A percentile compares a stretch with the other conserved stretches of the same genome.
phyloP scores from a whole-genome alignment of 345 rosid genomes.

The Psidium friedrichsthalianum region DNA sequence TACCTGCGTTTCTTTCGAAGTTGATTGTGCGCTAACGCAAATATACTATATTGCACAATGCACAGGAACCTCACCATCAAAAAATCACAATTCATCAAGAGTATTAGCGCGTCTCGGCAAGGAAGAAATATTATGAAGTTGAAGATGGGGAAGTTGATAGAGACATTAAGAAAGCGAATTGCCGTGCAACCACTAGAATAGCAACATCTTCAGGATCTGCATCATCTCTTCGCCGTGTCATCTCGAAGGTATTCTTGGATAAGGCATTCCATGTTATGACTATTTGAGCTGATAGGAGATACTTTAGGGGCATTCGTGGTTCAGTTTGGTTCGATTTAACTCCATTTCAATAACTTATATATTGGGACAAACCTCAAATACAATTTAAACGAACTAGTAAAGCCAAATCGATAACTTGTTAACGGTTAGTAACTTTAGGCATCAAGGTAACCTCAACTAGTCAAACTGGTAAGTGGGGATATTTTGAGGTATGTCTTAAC shows the following conservation, averaged over 20 bases:
- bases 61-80: constrained; percentile 29
- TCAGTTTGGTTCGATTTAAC: no score
- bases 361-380: not conserved
- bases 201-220: constrained; percentile 36
- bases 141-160: constrained; percentile 13
- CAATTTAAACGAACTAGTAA: not conserved
- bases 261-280: not conserved
- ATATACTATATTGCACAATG: not conserved
- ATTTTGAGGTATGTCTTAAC: no score
- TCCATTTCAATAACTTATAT: no score
- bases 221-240: constrained; percentile 35
- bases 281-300: not conserved
- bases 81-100: constrained; percentile 34
- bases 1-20: not conserved
- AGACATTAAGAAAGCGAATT: constrained; percentile 10
- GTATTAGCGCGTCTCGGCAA: constrained; percentile 29
- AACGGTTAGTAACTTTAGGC: no score
- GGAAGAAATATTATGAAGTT: constrained; percentile 16
- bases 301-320: not conserved
- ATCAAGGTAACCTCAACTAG: no score
- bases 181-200: constrained; percentile 13
- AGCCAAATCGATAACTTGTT: no score
- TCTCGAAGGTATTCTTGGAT: constrained; percentile 15
- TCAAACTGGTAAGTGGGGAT: no score
- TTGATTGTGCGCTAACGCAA: not conserved